These are phyloP conservation scores for Trichoderma lentiforme DNA, from an alignment of 2,329 filamentous ascomycete species.

Conservation along the genomic window DNA sequence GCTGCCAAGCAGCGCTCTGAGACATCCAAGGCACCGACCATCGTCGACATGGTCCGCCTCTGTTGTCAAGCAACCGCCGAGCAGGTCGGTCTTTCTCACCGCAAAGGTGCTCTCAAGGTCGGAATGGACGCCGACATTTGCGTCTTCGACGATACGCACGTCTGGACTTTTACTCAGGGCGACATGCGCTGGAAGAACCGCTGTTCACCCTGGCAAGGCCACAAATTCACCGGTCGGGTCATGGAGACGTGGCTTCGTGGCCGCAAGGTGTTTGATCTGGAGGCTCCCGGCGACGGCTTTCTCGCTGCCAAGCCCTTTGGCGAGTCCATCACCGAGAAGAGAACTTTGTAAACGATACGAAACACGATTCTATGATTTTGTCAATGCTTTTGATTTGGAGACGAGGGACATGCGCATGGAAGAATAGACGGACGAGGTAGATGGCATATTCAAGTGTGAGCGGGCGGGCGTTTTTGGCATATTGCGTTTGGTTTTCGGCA, in stretches of 20 bases:
- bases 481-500: not conserved
- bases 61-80: conserved; percentile 83
- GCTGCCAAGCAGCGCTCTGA: conserved; percentile 62
- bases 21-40: conserved; percentile 42
- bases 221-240: conserved; percentile 72
- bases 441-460: not conserved
- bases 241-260: conserved; percentile 84
- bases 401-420: not conserved
- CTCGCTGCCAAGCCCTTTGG: conserved; percentile 47
- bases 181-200: conserved; percentile 96
- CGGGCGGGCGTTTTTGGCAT: conserved; percentile 8
- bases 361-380: conserved; percentile 4
- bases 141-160: conserved; percentile 81
- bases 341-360: conserved; percentile 35
- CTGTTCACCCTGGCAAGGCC: conserved; percentile 85
- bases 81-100: conserved; percentile 79
- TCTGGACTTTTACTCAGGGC: conserved; percentile 68
- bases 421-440: not conserved
- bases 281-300: conserved; percentile 51
- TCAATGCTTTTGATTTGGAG: not conserved
- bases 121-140: conserved; percentile 87
- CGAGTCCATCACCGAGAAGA: conserved; percentile 58
- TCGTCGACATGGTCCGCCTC: conserved; percentile 79
- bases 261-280: conserved; percentile 66
- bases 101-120: conserved; percentile 72